A percentile compares a stretch with the other conserved stretches of the same genome.
These are phyloP conservation scores for Crataegus laevigata DNA, from an alignment of 306 rosid genomes.

Conservation along the genomic window DNA sequence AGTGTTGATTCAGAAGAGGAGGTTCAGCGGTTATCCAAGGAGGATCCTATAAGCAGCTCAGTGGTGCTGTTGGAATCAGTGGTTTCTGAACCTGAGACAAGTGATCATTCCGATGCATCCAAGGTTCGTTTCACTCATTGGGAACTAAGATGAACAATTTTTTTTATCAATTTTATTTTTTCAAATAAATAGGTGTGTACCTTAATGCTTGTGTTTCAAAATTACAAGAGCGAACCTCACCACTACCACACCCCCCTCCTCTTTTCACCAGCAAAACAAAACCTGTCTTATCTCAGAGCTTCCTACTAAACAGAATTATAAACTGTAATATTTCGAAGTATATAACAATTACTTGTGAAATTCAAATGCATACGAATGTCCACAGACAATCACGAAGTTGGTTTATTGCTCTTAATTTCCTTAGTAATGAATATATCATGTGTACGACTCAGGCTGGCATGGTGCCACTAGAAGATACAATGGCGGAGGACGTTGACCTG, in stretches of 20 bases:
- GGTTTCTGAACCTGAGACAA: conserved; percentile 4
- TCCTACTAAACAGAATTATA: background rate
- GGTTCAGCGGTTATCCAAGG: conserved; percentile 1
- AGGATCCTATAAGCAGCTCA: conserved; percentile 1
- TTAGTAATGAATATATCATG: background rate
- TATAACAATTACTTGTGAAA: background rate
- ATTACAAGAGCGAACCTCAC: background rate
- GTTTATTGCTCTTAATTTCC: background rate
- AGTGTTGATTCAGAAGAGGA: conserved; percentile 6
- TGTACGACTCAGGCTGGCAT: conserved; percentile 5
- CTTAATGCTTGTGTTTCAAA: background rate
- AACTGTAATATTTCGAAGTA: background rate
- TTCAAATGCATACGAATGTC: background rate
- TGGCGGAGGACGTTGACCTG: background rate
- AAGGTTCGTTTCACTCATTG: conserved; percentile 22
- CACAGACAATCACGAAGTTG: background rate
- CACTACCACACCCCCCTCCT: too few species aligned
- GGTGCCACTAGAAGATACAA: background rate
- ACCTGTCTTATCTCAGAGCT: background rate
- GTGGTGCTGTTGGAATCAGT: conserved; percentile 6
- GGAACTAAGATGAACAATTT: background rate
- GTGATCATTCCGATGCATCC: conserved; percentile 16
- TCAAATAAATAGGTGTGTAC: background rate
- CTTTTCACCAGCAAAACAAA: background rate
- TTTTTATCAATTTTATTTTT: background rate